phyloP scores from a whole-genome alignment of 768 basidiomycete species.

The Serendipita sp. region DNA sequence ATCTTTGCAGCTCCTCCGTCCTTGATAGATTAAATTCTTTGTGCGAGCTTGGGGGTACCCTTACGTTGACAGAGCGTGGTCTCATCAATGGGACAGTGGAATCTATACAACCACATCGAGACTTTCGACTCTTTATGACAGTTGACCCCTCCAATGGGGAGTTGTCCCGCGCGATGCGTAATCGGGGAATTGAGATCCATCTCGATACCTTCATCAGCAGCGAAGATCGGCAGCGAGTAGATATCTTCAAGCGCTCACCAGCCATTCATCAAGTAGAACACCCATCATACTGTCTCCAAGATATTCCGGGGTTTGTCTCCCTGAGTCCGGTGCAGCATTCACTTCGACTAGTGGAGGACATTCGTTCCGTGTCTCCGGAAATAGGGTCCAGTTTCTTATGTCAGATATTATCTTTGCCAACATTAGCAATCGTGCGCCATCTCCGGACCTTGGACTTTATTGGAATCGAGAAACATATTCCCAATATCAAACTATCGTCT shows the following conservation, averaged over 20 bases:
- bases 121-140: conserved; percentile 88
- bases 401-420: not conserved
- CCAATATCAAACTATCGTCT: too few relatives aligned
- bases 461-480: too few relatives aligned
- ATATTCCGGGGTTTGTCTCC: not conserved
- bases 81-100: conserved; percentile 61
- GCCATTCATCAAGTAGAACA: too few relatives aligned
- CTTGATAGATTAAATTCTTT: conserved; percentile 93
- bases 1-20: conserved; percentile 87
- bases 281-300: too few relatives aligned
- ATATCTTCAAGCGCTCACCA: not conserved
- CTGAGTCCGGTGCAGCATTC: not conserved
- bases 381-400: not conserved
- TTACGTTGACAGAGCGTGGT: conserved; percentile 84
- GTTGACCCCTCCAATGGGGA: conserved; percentile 86
- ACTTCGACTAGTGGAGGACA: not conserved
- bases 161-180: conserved; percentile 94
- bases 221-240: not conserved
- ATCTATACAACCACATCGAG: conserved; percentile 61
- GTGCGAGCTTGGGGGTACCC: conserved; percentile 67
- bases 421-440: not conserved
- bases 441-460: not conserved
- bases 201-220: conserved; percentile 17
- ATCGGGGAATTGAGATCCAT: conserved; percentile 79
- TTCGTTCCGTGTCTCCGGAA: not conserved